Evolutionary conservation across 805 yeast genomes (phyloP).

Genomic region (Saturnispora halmiae): DNA sequence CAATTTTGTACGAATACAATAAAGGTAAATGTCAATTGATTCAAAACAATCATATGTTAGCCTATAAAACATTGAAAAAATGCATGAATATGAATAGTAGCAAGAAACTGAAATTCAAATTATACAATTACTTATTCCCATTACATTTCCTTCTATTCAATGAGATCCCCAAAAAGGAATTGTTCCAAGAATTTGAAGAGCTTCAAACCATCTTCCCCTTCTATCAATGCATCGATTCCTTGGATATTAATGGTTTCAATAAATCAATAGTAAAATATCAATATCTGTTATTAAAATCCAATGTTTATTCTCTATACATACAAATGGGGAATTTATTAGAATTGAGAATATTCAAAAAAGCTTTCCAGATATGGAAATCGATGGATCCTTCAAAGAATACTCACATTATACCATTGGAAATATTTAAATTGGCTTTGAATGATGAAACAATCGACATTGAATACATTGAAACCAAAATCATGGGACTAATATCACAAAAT

Average conservation of each 20-base stretch:
- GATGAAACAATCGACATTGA: conserved; percentile 35
- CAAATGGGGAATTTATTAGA: conserved; percentile 27
- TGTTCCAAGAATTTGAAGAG: conserved; percentile 36
- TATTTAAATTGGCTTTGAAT: not conserved
- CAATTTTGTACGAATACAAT: conserved; percentile 55
- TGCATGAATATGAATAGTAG: conserved; percentile 6
- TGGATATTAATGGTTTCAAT: conserved; percentile 50
- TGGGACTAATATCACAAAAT: conserved; percentile 53
- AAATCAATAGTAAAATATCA: conserved; percentile 36
- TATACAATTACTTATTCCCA: conserved; percentile 57
- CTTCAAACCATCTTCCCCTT: conserved; percentile 40
- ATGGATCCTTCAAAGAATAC: not conserved
- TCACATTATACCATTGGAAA: conserved; percentile 4
- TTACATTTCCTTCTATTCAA: conserved; percentile 42
- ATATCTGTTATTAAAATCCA: conserved; percentile 43
- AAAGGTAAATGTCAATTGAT: conserved; percentile 61
- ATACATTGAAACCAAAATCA: conserved; percentile 60
- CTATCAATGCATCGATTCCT: conserved; percentile 40
- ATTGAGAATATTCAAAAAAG: conserved; percentile 2
- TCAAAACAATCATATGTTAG: conserved; percentile 40
- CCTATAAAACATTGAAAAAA: conserved; percentile 39
- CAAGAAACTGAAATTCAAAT: conserved; percentile 29
- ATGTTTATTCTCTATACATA: conserved; percentile 52
- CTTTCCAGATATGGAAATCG: not conserved
- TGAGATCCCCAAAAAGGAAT: conserved; percentile 35